Conservation (phyloP, 805 yeast species). For the Saccharomycopsis sp. region DNA sequence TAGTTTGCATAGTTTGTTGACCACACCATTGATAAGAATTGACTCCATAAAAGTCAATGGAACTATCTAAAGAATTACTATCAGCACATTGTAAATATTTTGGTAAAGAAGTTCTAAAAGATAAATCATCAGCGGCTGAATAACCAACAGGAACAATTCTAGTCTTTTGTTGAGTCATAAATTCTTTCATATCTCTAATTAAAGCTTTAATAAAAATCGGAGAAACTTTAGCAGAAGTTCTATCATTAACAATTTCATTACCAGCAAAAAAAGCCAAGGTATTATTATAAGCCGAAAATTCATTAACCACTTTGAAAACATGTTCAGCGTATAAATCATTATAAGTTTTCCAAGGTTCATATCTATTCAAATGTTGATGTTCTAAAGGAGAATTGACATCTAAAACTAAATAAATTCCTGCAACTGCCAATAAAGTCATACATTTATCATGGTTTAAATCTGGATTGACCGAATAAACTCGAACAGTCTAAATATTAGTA, state of each 20-base stretch:
- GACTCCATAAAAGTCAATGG: conserved; percentile 72
- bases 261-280: conserved; percentile 90
- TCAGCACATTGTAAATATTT: conserved; percentile 71
- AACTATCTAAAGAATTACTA: conserved; percentile 35
- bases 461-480: conserved; percentile 84
- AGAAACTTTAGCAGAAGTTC: conserved; percentile 50
- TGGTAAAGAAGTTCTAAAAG: conserved; percentile 66
- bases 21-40: conserved; percentile 80
- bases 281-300: conserved; percentile 76
- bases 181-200: conserved; percentile 70
- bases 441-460: conserved; percentile 76
- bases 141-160: conserved; percentile 84
- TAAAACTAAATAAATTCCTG: conserved; percentile 83
- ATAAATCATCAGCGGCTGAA: conserved; percentile 90
- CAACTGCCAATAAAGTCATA: conserved; percentile 83
- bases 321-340: conserved; percentile 60
- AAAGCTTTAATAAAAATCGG: conserved; percentile 74
- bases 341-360: conserved; percentile 91
- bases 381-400: conserved; percentile 85
- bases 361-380: conserved; percentile 73
- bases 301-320: conserved; percentile 68
- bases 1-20: conserved; percentile 64
- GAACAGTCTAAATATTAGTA: conserved; percentile 35
- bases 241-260: conserved; percentile 81
- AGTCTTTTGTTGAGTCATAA: conserved; percentile 45